Percentiles rank a stretch among this genome's conserved stretches.
phyloP scores from a whole-genome alignment of 352 stramenopile genomes.

The Globisporangium emineosum region DNA sequence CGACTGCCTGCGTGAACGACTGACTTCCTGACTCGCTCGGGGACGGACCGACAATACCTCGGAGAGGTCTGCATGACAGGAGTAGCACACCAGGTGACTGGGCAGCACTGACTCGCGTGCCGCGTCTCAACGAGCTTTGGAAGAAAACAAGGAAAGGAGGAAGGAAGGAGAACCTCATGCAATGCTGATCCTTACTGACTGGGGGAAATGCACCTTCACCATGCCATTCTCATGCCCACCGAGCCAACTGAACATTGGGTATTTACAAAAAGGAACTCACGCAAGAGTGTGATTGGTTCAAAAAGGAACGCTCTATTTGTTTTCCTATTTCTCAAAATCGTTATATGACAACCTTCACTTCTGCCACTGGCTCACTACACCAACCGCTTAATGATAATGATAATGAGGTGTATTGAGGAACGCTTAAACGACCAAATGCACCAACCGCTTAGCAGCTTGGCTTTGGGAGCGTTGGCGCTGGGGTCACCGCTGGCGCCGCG shows the following conservation, averaged over 20 bases:
- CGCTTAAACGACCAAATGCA: too few relatives aligned
- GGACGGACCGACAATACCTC: neutral
- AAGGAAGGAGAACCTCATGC: too few relatives aligned
- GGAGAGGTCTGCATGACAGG: neutral
- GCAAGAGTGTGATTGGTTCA: neutral
- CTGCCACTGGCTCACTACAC: neutral
- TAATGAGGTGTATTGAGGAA: too few relatives aligned
- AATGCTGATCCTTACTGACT: too few relatives aligned
- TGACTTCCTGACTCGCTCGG: neutral
- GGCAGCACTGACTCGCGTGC: neutral
- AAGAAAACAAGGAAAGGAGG: neutral
- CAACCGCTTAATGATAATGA: too few relatives aligned
- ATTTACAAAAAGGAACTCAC: neutral
- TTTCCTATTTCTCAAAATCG: neutral
- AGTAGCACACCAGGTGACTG: neutral
- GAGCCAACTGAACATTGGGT: neutral
- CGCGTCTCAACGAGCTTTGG: neutral
- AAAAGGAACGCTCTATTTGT: conserved; percentile 2
- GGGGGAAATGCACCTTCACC: neutral
- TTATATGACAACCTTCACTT: neutral
- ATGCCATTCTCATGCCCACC: neutral
- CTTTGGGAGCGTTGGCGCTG: conserved; percentile 1
- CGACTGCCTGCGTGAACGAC: too few relatives aligned
- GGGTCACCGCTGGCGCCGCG: neutral
- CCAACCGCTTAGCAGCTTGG: conserved; percentile 7